These are phyloP conservation scores for Pyrenochaeta sp. DNA, from an alignment of 2,329 filamentous ascomycete species.

Conservation along the genomic window DNA sequence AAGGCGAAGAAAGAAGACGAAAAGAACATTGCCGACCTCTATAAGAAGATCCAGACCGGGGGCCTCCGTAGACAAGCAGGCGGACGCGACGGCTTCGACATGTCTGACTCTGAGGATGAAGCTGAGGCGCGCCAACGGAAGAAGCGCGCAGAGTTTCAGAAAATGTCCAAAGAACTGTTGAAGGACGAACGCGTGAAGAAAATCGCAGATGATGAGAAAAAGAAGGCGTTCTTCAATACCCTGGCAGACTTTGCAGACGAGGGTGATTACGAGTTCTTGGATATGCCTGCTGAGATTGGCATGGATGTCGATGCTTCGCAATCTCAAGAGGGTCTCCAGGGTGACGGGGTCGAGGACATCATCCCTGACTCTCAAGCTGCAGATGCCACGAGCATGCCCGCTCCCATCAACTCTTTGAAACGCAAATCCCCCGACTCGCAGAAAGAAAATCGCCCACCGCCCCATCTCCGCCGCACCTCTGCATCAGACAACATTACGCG, in stretches of 20 bases:
- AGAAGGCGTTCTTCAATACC: slow-evolving; percentile 86
- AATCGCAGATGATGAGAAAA: slow-evolving; percentile 88
- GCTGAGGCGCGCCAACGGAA: slow-evolving; percentile 78
- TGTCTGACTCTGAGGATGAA: slow-evolving; percentile 91
- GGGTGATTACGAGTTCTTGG: slow-evolving; percentile 79
- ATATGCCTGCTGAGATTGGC: slow-evolving; percentile 55
- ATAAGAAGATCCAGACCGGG: slow-evolving; percentile 91
- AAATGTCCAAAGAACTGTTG: slow-evolving; percentile 88
- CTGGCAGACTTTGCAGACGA: slow-evolving; percentile 81
- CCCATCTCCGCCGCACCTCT: slow-evolving; percentile 68
- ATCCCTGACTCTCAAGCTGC: slow-evolving; percentile 51
- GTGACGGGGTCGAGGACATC: slow-evolving; percentile 29
- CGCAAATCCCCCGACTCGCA: slow-evolving; percentile 54
- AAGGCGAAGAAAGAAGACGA: slow-evolving; percentile 83
- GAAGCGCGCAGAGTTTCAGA: slow-evolving; percentile 87
- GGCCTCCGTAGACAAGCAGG: slow-evolving; percentile 81
- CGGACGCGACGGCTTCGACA: slow-evolving; percentile 68
- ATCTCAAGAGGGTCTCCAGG: slow-evolving; percentile 21
- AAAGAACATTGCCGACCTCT: slow-evolving; percentile 87
- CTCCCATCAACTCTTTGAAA: slow-evolving; percentile 44
- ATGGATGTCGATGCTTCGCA: slow-evolving; percentile 41
- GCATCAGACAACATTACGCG: slow-evolving; percentile 61
- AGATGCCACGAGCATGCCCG: slow-evolving; percentile 11
- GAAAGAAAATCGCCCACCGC: slow-evolving; percentile 59
- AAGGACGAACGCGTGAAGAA: slow-evolving; percentile 90